Conservation (phyloP, 2,329 filamentous ascomycete species). For the Fusarium kyushuense region DNA sequence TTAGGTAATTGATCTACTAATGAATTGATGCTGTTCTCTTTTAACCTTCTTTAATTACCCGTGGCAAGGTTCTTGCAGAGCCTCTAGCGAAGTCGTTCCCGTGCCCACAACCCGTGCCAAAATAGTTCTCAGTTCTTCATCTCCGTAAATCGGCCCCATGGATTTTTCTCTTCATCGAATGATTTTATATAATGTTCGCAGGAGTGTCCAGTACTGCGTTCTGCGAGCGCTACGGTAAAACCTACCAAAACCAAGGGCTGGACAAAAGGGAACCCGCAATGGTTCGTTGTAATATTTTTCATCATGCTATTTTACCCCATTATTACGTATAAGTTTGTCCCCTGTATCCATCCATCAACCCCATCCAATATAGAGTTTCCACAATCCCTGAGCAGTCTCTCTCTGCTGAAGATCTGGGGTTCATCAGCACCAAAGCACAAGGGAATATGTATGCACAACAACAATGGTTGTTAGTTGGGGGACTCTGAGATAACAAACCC, state of each 20-base stretch:
- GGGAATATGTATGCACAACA: not conserved
- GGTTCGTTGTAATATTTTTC: constrained; percentile 29
- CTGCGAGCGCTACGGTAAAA: not conserved
- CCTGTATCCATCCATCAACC: constrained; percentile 6
- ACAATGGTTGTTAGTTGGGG: not conserved
- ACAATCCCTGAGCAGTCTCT: constrained; percentile 1
- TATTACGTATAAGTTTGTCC: constrained; percentile 40
- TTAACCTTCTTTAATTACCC: constrained; percentile 13
- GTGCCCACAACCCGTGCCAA: constrained; percentile 4
- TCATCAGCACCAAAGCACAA: not conserved
- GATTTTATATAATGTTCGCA: not conserved
- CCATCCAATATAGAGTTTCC: constrained; percentile 12
- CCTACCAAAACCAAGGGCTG: not conserved
- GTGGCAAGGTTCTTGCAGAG: not conserved
- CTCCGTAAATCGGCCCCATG: constrained; percentile 4
- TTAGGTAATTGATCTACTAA: constrained; percentile 13
- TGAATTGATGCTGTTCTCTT: constrained; percentile 4
- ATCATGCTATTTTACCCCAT: constrained; percentile 40
- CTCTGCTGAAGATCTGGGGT: not conserved
- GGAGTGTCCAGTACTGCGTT: not conserved
- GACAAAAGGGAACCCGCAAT: constrained; percentile 4
- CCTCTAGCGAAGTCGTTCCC: not conserved
- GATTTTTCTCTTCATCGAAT: not conserved
- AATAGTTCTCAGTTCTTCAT: not conserved
- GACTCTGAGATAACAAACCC: not conserved